Conservation (phyloP, 2,329 filamentous ascomycete genomes). For the Xylariaceae sp. region DNA sequence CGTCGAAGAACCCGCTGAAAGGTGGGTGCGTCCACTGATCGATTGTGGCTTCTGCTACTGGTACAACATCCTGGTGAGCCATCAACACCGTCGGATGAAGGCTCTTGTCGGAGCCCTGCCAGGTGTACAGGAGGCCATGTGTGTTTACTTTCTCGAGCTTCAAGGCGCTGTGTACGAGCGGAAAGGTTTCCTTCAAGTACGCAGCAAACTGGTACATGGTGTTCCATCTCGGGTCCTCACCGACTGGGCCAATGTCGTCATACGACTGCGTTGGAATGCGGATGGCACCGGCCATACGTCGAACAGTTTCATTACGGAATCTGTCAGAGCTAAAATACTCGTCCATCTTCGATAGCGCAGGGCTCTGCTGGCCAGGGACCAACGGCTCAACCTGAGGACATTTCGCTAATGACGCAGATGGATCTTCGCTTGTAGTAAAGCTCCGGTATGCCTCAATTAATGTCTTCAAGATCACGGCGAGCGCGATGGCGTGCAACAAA, state of each 20-base stretch:
- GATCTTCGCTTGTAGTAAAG: constrained; percentile 31
- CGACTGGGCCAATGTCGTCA: constrained; percentile 60
- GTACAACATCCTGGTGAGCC: constrained; percentile 70
- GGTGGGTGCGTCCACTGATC: constrained; percentile 64
- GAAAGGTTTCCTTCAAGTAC: constrained; percentile 57
- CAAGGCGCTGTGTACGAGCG: constrained; percentile 54
- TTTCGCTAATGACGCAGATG: constrained; percentile 28
- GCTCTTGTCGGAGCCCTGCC: constrained; percentile 55
- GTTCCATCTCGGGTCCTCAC: constrained; percentile 63
- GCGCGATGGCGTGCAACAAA: constrained; percentile 3
- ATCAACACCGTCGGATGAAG: constrained; percentile 64
- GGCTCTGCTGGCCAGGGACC: constrained; percentile 35
- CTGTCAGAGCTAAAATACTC: constrained; percentile 38
- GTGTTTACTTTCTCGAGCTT: constrained; percentile 62
- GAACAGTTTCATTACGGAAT: constrained; percentile 43
- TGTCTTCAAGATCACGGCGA: constrained; percentile 7
- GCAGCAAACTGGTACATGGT: constrained; percentile 60
- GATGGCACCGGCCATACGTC: constrained; percentile 52
- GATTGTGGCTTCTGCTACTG: constrained; percentile 56
- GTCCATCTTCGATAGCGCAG: constrained; percentile 42
- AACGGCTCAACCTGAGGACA: constrained; percentile 45
- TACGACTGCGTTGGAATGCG: constrained; percentile 61
- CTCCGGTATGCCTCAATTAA: constrained; percentile 3
- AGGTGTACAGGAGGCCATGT: constrained; percentile 64
- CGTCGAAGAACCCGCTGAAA: constrained; percentile 63